These are phyloP conservation scores for Fragilariopsis cylindrus DNA, from an alignment of 108 stramenopile genomes.

Conservation along the genomic window DNA sequence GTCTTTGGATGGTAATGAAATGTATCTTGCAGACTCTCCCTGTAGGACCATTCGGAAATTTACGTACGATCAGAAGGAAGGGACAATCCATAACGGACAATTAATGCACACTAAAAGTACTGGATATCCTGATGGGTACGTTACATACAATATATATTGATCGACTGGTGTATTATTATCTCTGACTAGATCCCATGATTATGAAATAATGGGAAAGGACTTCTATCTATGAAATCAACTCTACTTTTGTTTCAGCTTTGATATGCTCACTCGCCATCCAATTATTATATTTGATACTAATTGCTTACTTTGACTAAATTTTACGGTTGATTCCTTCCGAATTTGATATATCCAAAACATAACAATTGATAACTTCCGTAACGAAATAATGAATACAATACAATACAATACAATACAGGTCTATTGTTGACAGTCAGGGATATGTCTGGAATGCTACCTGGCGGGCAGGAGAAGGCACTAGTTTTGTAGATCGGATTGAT, in stretches of 20 bases:
- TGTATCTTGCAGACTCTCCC: constrained; percentile 57
- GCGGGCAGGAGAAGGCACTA: constrained; percentile 31
- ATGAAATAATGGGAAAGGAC: too few species aligned
- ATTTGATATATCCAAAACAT: too few species aligned
- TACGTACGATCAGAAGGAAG: constrained; percentile 31
- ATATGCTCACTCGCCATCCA: too few species aligned
- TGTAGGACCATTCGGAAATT: constrained; percentile 23
- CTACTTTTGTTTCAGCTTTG: too few species aligned
- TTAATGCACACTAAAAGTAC: constrained; percentile 21
- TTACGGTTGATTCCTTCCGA: too few species aligned
- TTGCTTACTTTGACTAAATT: too few species aligned
- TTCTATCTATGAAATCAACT: too few species aligned
- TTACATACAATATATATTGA: not conserved
- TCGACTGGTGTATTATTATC: too few species aligned
- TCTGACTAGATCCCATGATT: too few species aligned
- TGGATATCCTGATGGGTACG: constrained; percentile 49
- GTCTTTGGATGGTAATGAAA: constrained; percentile 27
- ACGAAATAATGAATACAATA: too few species aligned
- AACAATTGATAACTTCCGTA: too few species aligned
- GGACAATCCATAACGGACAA: constrained; percentile 18
- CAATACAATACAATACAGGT: not conserved
- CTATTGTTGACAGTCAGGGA: constrained; percentile 46
- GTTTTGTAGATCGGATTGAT: constrained; percentile 41
- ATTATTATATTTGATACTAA: too few species aligned
- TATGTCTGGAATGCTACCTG: constrained; percentile 56